phyloP scores from a whole-genome alignment of 768 basidiomycete species.

The Leccinum subgranulosum region DNA sequence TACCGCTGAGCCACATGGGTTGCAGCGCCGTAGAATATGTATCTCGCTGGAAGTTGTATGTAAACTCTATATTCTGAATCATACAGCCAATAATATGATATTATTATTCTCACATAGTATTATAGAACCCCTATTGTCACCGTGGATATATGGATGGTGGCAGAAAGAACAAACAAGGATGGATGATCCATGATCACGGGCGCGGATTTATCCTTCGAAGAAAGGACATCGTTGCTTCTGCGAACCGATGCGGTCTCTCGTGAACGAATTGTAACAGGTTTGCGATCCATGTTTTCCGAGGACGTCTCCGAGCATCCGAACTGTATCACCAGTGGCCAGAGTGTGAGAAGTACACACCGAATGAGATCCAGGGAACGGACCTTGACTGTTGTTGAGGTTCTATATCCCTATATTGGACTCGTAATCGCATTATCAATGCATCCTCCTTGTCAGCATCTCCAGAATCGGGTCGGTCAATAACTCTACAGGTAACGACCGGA shows the following conservation, averaged over 20 bases:
- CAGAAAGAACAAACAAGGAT: not conserved
- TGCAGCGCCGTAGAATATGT: slow-evolving; percentile 49
- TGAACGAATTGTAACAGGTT: slow-evolving; percentile 11
- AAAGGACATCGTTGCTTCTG: slow-evolving; percentile 7
- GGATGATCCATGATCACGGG: slow-evolving; percentile 5
- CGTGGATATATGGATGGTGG: not conserved
- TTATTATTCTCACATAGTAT: slow-evolving; percentile 1
- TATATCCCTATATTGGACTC: not conserved
- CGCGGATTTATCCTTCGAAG: slow-evolving; percentile 10
- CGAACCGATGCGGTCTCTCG: slow-evolving; percentile 8
- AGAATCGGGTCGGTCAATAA: not conserved
- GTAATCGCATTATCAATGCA: slow-evolving; percentile 24
- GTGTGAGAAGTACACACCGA: not conserved
- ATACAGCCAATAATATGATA: not conserved
- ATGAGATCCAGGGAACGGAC: slow-evolving; percentile 7
- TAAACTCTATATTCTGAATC: slow-evolving; percentile 40
- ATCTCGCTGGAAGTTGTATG: slow-evolving; percentile 58
- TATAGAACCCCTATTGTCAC: not conserved
- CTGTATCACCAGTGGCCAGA: not conserved
- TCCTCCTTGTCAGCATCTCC: slow-evolving; percentile 29
- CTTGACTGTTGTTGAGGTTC: slow-evolving; percentile 4
- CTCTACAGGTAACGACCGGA: not conserved
- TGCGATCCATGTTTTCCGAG: slow-evolving; percentile 13
- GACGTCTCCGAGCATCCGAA: not conserved
- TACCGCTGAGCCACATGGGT: slow-evolving; percentile 39